These are phyloP conservation scores for Nicotiana benthamiana DNA, from an alignment of 257 asterid genomes.

Conservation along the genomic window DNA sequence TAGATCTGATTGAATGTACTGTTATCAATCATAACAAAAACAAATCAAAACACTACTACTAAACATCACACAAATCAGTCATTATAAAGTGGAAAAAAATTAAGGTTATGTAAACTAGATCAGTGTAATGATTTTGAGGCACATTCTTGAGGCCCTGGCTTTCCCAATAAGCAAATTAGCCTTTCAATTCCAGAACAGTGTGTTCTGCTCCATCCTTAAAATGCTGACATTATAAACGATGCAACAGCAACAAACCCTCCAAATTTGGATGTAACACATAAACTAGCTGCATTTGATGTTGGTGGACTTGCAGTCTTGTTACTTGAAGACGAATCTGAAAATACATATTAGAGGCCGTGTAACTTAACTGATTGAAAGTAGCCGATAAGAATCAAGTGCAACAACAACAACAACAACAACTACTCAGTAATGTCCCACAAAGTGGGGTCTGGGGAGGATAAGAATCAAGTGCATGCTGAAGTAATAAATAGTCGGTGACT, in stretches of 20 bases:
- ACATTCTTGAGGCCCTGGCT: not conserved
- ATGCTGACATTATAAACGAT: not conserved
- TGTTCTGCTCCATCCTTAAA: not conserved
- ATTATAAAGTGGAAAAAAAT: no score
- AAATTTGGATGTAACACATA: conserved; percentile 1
- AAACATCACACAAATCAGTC: not conserved
- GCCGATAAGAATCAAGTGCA: no score
- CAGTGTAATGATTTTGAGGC: not conserved
- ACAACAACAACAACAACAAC: no score
- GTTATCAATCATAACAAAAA: not conserved
- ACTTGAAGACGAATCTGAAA: not conserved
- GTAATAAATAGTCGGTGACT: no score
- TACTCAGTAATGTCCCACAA: no score
- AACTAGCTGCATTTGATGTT: not conserved
- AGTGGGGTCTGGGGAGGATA: no score
- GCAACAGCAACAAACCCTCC: conserved; percentile 7
- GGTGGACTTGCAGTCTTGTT: not conserved
- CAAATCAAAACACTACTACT: not conserved
- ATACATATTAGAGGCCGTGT: not conserved
- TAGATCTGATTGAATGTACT: not conserved
- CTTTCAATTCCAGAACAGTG: not conserved
- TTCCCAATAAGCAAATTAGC: not conserved
- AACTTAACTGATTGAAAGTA: not conserved
- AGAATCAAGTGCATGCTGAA: no score
- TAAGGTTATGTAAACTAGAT: not conserved